Conservation (phyloP, 768 basidiomycete genomes). For the Suillus americanus region DNA sequence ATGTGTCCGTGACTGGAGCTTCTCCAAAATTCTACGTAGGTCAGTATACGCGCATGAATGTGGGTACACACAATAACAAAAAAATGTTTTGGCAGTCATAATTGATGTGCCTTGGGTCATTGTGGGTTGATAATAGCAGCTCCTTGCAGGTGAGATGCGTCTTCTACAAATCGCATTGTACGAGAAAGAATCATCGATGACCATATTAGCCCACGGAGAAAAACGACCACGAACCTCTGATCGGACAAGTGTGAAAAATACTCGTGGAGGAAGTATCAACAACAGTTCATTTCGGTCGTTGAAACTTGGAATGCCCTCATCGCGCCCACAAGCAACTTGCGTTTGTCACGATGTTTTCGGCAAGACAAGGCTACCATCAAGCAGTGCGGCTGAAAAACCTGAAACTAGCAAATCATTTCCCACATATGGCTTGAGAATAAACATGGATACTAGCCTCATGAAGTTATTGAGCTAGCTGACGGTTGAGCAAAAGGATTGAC, state of each 20-base stretch:
- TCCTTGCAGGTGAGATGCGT: too few species aligned
- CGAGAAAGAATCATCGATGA: neutral
- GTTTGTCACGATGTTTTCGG: constrained; percentile 6
- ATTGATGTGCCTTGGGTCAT: neutral
- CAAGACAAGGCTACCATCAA: neutral
- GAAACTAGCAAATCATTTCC: neutral
- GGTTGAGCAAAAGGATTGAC: neutral
- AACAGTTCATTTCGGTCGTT: constrained; percentile 6
- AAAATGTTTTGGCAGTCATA: neutral
- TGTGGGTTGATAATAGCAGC: neutral
- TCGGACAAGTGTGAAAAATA: neutral
- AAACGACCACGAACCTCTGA: neutral
- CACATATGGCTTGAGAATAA: neutral
- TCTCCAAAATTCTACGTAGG: neutral
- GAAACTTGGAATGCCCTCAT: neutral
- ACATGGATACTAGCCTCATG: neutral
- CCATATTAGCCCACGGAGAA: neutral
- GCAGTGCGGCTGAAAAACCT: neutral
- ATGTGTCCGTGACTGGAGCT: neutral
- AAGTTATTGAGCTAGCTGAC: neutral
- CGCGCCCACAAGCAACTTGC: constrained; percentile 1
- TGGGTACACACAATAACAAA: neutral
- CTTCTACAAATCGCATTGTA: neutral
- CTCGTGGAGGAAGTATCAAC: neutral
- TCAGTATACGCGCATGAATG: neutral